These are phyloP conservation scores for Candida vaughaniae DNA, from an alignment of 805 yeast species.

Conservation along the genomic window DNA sequence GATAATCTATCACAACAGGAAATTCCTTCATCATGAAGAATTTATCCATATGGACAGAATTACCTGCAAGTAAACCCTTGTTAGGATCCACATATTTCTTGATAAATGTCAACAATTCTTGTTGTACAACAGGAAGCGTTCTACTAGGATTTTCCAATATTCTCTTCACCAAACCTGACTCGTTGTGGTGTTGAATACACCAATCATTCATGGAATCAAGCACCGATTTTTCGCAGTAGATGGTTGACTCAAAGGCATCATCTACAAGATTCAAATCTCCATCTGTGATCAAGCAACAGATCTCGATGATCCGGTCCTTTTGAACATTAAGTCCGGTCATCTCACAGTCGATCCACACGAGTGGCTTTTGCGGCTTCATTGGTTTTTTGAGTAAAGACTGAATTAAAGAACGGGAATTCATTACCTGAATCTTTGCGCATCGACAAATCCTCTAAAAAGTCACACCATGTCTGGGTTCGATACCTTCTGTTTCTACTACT, in stretches of 20 bases:
- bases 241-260: conserved; percentile 68
- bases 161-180: conserved; percentile 71
- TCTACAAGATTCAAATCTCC: conserved; percentile 72
- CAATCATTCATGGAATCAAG: conserved; percentile 82
- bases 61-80: conserved; percentile 82
- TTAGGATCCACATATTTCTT: conserved; percentile 49
- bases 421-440: background rate
- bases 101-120: conserved; percentile 63
- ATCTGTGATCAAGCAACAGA: conserved; percentile 88
- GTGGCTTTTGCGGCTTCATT: conserved; percentile 24
- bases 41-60: conserved; percentile 88
- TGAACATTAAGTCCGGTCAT: conserved; percentile 93
- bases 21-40: conserved; percentile 80
- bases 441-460: background rate
- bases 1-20: conserved; percentile 64
- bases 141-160: conserved; percentile 55
- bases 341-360: conserved; percentile 97
- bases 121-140: conserved; percentile 60
- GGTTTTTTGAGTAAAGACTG: conserved; percentile 1
- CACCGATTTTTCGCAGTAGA: conserved; percentile 60
- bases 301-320: conserved; percentile 84
- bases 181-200: conserved; percentile 82
- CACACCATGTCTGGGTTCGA: conserved; percentile 26
- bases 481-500: conserved; percentile 50
- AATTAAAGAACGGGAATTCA: too few species aligned